Evolutionary conservation across 495 filamentous ascomycete species (phyloP).

Genomic region (Staphylotrichum longicolle): DNA sequence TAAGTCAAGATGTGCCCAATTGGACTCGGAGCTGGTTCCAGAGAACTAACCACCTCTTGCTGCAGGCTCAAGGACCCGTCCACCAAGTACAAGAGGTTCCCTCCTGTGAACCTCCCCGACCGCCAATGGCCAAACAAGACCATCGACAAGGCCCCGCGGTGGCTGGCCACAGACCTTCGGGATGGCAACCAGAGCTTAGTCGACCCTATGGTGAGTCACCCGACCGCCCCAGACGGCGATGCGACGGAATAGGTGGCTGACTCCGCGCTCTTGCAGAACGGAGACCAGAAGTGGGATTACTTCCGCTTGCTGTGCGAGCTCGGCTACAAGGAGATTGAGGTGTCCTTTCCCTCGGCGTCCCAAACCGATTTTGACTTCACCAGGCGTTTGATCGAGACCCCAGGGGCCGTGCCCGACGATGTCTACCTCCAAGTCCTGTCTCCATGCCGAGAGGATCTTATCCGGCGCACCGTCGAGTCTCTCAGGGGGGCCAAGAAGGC

Average conservation of each 20-base stretch:
- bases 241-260: slow-evolving; percentile 27
- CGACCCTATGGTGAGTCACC: slow-evolving; percentile 74
- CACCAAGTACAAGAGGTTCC: slow-evolving; percentile 77
- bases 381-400: slow-evolving; percentile 79
- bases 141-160: slow-evolving; percentile 75
- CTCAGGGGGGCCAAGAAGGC: slow-evolving; percentile 90
- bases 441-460: slow-evolving; percentile 90
- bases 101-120: slow-evolving; percentile 75
- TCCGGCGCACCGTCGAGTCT: slow-evolving; percentile 84
- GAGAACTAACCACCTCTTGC: slow-evolving; percentile 19
- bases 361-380: slow-evolving; percentile 97
- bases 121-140: slow-evolving; percentile 88
- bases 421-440: slow-evolving; percentile 95
- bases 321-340: slow-evolving; percentile 98
- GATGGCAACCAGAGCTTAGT: slow-evolving; percentile 89
- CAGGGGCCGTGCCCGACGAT: slow-evolving; percentile 83
- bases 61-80: slow-evolving; percentile 91
- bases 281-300: slow-evolving; percentile 90
- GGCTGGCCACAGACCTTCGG: slow-evolving; percentile 80
- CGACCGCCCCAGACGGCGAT: slow-evolving; percentile 2
- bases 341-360: slow-evolving; percentile 91
- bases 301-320: slow-evolving; percentile 92
- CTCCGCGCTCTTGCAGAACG: slow-evolving; percentile 56
- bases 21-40: neutral
- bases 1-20: slow-evolving; percentile 23